Evolutionary conservation across 2,329 filamentous ascomycete genomes (phyloP), one percentile per base, ranked within the genome.

Genomic region (Fusarium tjaetaba): DNA sequence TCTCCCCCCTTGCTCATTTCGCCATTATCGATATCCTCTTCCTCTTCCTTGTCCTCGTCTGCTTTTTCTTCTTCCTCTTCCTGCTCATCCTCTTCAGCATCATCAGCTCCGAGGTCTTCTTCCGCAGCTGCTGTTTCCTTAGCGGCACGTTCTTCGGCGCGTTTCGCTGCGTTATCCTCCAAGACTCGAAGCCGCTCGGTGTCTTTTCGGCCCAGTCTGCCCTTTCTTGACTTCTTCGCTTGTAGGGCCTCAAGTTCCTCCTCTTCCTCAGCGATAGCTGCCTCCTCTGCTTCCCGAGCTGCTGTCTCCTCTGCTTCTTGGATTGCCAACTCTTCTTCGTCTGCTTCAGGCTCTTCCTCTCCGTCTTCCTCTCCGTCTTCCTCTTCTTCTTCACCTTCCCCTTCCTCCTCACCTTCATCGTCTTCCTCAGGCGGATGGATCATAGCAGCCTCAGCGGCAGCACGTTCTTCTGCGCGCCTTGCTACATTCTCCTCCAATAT

Each of bases 11-110:
- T 42, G 3, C 26, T 24, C 14, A 24, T 45, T 20, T 63, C 56
- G 10, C 41, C 36, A 10, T 41, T 52, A 36, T 52, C 32, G 13
- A 52, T 36, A 36, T 36, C n/a, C 13, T 52, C 48, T 11, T 51
- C 30, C 11, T 51, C 48, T 6, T 20, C 16, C 15, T 34, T 28
- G 2, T 34, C 42, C 0, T 30, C 38, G 1, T 41, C 57, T 1
- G 41, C 62, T 8, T 26, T 38, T 10, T 38, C 53, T 1, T 46
- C 71, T 4, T 32, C 65, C 0, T 48, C 65, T 2, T 51, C 52
- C 4, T 58, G 55, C 16, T 72, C 61, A 59, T 74, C 63, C 72
- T 86, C 84, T 30, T 70, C 71, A 10, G 42, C 65, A 24, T 68
- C 60, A 14, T 46, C 42, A 6, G 14, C 30, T 36, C 32, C 13